Evolutionary conservation across 1,139 yeast genomes (phyloP), one percentile per base, ranked within the genome.

Genomic region (Saccharomyces hybrid): DNA sequence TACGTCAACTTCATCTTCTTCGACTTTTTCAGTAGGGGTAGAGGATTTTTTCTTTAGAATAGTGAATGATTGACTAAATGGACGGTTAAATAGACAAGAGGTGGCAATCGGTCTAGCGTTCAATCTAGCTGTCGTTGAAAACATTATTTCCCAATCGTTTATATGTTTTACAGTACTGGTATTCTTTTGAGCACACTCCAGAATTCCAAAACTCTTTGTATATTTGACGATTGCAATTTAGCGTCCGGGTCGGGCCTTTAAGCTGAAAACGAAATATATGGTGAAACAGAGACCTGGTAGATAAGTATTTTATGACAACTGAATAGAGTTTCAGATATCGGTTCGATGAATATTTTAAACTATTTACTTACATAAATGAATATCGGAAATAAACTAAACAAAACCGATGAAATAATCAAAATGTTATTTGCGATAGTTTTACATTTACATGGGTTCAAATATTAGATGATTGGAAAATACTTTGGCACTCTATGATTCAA

Each of bases 1-100:
- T 34, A 72, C 66, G 57, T 75, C 75, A 13, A 73, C 61, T 8
- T 72, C 73, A 14, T 66, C 74, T 2, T 61, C 61, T 9, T 57
- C 62, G 42, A 64, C 73, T 6, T 62, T 66, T 14, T 52, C 61
- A 13, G 64, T 41, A 16, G 47, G 38, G 25, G 31, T 38, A 7
- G 28, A 11, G 3, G 25, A 34, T 20, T 47, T 51, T 69, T 27
- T 25, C 46, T 31, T 51, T 47, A 16, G 31, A 34, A 42, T 47
- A 27, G 13, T 32, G 20, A 34, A 34, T 2, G 42, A 34, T 34
- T 34, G 42, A 34, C 42, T 34, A 16, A 34, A 16, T 3, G 42
- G 11, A 34, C 42, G 42, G 20, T 34, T 34, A 34, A 34, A 34
- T 34, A 34, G 11, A 14, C 23, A 34, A 11, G 23, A 7, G 3